Evolutionary conservation across 225 moss, liverwort and hornwort species (phyloP).

Genomic region (Anthoceros angustus): DNA sequence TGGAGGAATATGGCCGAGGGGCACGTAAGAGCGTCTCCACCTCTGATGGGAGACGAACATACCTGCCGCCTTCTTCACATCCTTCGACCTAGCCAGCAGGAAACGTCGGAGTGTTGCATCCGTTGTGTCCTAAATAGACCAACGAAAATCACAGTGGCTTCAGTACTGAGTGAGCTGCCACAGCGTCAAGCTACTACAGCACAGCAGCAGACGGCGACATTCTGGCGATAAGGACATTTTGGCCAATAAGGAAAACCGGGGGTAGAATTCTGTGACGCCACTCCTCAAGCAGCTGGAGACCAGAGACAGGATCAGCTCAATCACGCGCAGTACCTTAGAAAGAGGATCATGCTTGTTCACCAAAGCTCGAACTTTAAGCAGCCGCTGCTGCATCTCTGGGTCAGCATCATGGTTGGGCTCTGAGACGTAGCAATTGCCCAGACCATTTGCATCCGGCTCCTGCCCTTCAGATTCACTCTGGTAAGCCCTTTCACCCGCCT

Average conservation of each 20-base stretch:
- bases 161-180: neutral
- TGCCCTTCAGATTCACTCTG: no score
- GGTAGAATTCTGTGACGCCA: neutral
- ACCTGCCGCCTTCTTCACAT: conserved; percentile 33
- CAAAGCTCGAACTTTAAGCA: conserved; percentile 2
- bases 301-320: neutral
- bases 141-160: neutral
- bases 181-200: neutral
- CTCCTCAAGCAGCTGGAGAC: neutral
- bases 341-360: conserved; percentile 5
- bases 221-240: neutral
- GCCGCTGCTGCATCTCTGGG: neutral
- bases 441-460: no score
- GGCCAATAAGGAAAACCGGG: neutral
- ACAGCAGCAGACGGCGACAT: neutral
- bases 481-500: no score
- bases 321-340: neutral
- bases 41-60: conserved; percentile 27
- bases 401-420: neutral
- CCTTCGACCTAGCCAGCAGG: conserved; percentile 33
- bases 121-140: conserved; percentile 17
- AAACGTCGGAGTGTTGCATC: conserved; percentile 36
- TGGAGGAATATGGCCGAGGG: conserved; percentile 32
- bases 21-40: conserved; percentile 30
- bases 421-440: no score